A percentile compares a stretch with the other conserved stretches of the same genome.
Evolutionary conservation across 176 grass and related monocot species (phyloP).

Genomic region (Rhipidocladum racemiflorum): DNA sequence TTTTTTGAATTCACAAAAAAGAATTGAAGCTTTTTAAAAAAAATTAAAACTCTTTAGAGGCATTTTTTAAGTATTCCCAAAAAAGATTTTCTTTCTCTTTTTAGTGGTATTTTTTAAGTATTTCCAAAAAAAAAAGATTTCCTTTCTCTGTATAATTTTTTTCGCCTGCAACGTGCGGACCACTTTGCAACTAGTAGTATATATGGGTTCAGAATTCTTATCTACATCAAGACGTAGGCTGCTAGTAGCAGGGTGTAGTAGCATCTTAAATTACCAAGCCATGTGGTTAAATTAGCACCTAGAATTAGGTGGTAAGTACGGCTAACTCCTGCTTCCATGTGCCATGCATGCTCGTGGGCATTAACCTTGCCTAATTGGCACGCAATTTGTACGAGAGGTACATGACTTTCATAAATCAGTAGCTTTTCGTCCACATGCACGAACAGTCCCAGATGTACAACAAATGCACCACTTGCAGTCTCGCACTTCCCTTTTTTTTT

Average conservation of each 20-base stretch:
- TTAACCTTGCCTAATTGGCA: conserved; percentile 2
- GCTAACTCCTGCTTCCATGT: neutral
- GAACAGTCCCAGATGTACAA: neutral
- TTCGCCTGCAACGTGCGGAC: no score
- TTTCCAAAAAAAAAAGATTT: no score
- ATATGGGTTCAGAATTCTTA: neutral
- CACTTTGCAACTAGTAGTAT: no score
- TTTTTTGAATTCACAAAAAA: no score
- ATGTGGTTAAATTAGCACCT: neutral
- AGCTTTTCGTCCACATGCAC: neutral
- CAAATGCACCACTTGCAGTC: neutral
- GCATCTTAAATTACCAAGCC: neutral
- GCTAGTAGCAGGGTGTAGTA: neutral
- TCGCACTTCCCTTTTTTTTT: neutral
- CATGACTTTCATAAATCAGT: neutral
- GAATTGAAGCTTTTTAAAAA: no score
- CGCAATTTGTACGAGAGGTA: neutral
- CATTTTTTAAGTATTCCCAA: no score
- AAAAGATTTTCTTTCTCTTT: no score
- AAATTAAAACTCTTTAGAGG: no score
- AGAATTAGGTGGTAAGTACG: neutral
- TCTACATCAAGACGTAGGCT: neutral
- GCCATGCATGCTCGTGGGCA: neutral
- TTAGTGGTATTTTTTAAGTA: no score
- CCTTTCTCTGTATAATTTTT: no score